Evolutionary conservation across 306 rosid genomes (phyloP).

Genomic region (Pyrus pyrifolia): DNA sequence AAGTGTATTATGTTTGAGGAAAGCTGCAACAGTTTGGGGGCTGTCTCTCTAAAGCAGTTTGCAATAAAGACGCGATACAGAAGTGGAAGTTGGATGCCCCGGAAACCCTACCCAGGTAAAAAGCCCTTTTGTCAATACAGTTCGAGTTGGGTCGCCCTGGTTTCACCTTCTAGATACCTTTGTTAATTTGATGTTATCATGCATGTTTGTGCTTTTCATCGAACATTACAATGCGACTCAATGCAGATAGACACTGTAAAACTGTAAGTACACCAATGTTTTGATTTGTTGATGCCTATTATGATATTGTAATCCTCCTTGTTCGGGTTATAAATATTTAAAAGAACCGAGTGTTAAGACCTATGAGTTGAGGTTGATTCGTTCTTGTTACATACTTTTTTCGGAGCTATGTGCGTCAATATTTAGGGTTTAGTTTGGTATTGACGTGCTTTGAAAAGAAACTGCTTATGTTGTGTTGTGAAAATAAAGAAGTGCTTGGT

Average conservation of each 20-base stretch:
- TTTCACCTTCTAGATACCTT: conserved; percentile 13
- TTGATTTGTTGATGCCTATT: conserved; percentile 1
- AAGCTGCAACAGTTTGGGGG: conserved; percentile 43
- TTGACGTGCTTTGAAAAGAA: too few species aligned
- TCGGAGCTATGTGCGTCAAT: neutral
- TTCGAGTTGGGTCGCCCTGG: conserved; percentile 20
- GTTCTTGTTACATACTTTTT: neutral
- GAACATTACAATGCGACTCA: conserved; percentile 8
- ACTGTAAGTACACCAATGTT: conserved; percentile 9
- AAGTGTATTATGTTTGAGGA: conserved; percentile 40
- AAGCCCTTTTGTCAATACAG: conserved; percentile 39
- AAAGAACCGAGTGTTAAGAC: neutral
- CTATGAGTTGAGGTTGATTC: neutral
- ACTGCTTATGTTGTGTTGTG: too few species aligned
- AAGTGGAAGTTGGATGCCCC: conserved; percentile 33
- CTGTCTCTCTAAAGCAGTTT: conserved; percentile 31
- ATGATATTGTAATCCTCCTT: neutral
- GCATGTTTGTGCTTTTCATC: conserved; percentile 6
- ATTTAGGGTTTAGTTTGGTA: neutral
- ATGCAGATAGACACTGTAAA: conserved; percentile 13
- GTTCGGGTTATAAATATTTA: neutral
- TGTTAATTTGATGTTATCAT: conserved; percentile 9
- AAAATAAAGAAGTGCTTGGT: too few species aligned
- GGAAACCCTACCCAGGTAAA: conserved; percentile 32
- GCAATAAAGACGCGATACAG: conserved; percentile 31